These are phyloP conservation scores for Nicotiana sylvestris DNA, from an alignment of 257 asterid species.

Conservation along the genomic window DNA sequence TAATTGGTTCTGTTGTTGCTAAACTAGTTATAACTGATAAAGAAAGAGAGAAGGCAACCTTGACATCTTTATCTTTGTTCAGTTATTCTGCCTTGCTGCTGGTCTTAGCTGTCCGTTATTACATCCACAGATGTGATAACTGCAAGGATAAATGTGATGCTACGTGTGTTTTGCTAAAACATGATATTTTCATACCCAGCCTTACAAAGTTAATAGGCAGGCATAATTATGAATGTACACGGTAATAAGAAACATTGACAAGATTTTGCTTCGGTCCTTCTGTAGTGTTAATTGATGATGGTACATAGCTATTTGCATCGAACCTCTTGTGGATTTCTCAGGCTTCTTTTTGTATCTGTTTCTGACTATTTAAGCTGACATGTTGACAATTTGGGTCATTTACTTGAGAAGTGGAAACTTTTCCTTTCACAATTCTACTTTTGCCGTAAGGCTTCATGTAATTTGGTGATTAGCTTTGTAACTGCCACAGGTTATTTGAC, in stretches of 20 bases:
- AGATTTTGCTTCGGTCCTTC: not conserved
- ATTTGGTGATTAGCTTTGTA: constrained; percentile 44
- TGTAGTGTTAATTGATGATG: not conserved
- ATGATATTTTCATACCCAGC: not conserved
- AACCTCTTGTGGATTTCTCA: not conserved
- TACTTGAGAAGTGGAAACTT: constrained; percentile 22
- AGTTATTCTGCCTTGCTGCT: not conserved
- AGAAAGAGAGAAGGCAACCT: not conserved
- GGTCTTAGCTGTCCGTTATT: not conserved
- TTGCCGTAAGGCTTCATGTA: constrained; percentile 28
- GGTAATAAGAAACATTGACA: not conserved
- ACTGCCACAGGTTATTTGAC: constrained; percentile 55
- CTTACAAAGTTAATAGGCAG: not conserved
- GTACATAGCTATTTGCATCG: not conserved
- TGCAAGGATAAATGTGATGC: not conserved
- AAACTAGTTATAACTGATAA: not conserved
- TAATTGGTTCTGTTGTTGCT: not conserved
- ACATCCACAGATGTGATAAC: not conserved
- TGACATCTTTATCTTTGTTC: not conserved
- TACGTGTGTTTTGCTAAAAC: not conserved
- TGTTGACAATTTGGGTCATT: constrained; percentile 19
- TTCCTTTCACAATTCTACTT: constrained; percentile 25
- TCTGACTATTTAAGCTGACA: constrained; percentile 8
- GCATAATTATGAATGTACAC: not conserved
- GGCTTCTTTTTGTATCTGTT: not conserved